Evolutionary conservation across 257 asterid genomes (phyloP).

Genomic region (Knoxia roxburghii): DNA sequence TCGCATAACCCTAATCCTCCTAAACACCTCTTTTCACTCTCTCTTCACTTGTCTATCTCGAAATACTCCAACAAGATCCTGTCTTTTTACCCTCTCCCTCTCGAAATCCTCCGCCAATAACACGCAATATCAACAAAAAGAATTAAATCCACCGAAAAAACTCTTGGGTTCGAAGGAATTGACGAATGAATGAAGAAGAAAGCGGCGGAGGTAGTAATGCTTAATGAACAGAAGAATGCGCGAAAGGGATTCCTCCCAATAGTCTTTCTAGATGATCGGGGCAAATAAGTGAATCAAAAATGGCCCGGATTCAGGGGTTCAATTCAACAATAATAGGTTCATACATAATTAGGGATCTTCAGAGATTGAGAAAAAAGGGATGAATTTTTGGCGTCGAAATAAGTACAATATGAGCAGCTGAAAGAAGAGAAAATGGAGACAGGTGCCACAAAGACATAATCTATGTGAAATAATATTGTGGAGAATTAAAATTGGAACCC

Average conservation of each 20-base stretch:
- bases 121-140: background rate
- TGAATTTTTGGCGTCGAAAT: conserved; percentile 7
- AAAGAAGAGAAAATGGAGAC: conserved; percentile 11
- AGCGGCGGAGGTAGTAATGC: too few relatives aligned
- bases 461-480: too few relatives aligned
- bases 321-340: conserved; percentile 19
- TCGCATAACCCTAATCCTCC: conserved; percentile 25
- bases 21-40: background rate
- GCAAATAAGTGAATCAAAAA: conserved; percentile 20
- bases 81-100: background rate
- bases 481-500: background rate
- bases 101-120: background rate
- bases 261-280: too few relatives aligned
- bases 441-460: conserved; percentile 8
- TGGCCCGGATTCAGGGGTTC: conserved; percentile 9
- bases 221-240: background rate
- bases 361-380: background rate
- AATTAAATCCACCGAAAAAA: too few relatives aligned
- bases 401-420: conserved; percentile 17
- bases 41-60: background rate
- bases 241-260: too few relatives aligned
- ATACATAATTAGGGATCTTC: conserved; percentile 35
- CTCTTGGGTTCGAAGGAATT: too few relatives aligned
- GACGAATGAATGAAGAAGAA: too few relatives aligned
- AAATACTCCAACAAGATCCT: background rate